These are phyloP conservation scores for Acanthamoeba royreba DNA, from an alignment of 208 protist genomes.

Conservation along the genomic window DNA sequence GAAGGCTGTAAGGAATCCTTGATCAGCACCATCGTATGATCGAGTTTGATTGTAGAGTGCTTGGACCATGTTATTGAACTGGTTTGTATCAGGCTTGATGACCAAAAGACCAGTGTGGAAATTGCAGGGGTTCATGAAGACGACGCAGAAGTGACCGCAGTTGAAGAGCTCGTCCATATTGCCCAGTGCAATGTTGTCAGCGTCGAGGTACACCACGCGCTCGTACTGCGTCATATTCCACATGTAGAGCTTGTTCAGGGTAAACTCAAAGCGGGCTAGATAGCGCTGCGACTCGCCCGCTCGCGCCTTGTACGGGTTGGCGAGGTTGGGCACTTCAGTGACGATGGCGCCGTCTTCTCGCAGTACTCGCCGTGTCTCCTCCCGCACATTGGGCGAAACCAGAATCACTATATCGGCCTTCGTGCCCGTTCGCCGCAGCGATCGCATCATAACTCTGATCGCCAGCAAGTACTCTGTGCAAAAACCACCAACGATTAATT, in stretches of 20 bases:
- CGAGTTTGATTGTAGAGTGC: background rate
- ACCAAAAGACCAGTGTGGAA: constrained; percentile 71
- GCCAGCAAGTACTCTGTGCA: constrained; percentile 15
- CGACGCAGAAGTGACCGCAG: constrained; percentile 75
- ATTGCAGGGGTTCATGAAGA: constrained; percentile 75
- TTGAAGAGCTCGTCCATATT: constrained; percentile 72
- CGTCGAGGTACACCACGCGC: constrained; percentile 68
- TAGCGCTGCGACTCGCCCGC: background rate
- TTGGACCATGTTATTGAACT: constrained; percentile 8
- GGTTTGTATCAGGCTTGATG: background rate
- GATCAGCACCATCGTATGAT: constrained; percentile 19
- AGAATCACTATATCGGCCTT: constrained; percentile 60
- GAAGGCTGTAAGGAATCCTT: constrained; percentile 37
- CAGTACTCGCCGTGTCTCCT: constrained; percentile 11
- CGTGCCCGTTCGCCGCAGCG: constrained; percentile 51
- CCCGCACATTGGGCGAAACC: constrained; percentile 37
- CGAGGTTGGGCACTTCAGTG: constrained; percentile 44
- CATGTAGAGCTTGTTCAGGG: constrained; percentile 70
- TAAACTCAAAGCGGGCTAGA: constrained; percentile 56
- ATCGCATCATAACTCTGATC: constrained; percentile 58
- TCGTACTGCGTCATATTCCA: constrained; percentile 71
- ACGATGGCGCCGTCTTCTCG: constrained; percentile 46
- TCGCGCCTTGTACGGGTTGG: constrained; percentile 49
- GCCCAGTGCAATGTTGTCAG: constrained; percentile 65
- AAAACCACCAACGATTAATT: no score